Base-by-base conservation (phyloP, 1,284 basidiomycete genomes). In the Rhodotorula sp. region DNA sequence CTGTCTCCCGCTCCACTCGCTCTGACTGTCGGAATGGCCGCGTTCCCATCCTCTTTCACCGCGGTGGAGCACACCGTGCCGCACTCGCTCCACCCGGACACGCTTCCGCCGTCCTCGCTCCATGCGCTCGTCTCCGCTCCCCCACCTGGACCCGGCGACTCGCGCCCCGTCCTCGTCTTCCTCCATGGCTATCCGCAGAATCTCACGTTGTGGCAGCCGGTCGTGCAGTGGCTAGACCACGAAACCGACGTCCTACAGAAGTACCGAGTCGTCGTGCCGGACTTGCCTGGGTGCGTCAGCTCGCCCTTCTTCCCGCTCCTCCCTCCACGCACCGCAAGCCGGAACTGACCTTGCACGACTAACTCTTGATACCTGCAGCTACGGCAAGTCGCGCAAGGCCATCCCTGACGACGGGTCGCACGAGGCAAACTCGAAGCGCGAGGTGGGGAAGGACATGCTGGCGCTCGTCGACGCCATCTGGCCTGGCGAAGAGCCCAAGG, bases 161-260 rank as follows among this genome's bases (percentile, higher is more conserved):
- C 53, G 17, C 17, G 22, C 19, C 59, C 59, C 9, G 59, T 79
- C 32, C 67, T 80, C 41, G 57, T 79, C 22, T 75, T 80, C n/a
- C 66, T 80, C 21, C 80, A 80, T 72, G 79, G 80, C 2, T 80
- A 76, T 60, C 79, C 79, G 5, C 79, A 80, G 64, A 80, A 78
- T 61, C 73, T 71, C 44, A 70, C 75, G 27, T 77, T 79, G 70
- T 80, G 71, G 77, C 74, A 77, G 54, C 44, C 72, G 25, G 75
- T 80, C 61, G 72, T 78, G 10, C 56, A 73, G 39, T 72, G 75
- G 32, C 32, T 34, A 8, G 44, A 36, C 7, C 22, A 29, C 12
- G 10, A 13, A 0, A 29, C 36, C 34, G 59, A 51, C 32, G 19
- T 67, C 29, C 71, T 78, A 2, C 34, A 61, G 19, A 64, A 72